Evolutionary conservation across 23 red algal genomes (phyloP).

Genomic region (Agarophyton chilense): DNA sequence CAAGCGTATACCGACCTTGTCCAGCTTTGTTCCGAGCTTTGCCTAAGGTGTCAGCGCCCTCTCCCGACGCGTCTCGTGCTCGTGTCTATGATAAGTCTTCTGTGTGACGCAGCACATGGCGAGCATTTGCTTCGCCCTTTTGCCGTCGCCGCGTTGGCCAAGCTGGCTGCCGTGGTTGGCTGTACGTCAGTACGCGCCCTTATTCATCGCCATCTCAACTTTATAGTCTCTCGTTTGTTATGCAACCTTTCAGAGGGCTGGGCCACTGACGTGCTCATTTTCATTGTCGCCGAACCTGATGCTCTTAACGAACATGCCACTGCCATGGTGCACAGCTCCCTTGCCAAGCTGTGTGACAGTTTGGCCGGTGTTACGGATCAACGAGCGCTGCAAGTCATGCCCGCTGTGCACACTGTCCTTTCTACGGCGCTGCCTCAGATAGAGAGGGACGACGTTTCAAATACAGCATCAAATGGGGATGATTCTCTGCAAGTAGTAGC

Average conservation of each 20-base stretch:
- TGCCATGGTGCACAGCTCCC: constrained; percentile 20
- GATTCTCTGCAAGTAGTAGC: background rate
- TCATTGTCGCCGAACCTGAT: constrained; percentile 50
- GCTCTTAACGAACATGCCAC: constrained; percentile 39
- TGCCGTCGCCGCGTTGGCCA: background rate
- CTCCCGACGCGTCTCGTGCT: constrained; percentile 35
- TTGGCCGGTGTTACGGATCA: constrained; percentile 53
- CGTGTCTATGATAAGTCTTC: constrained; percentile 16
- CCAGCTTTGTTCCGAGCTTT: background rate
- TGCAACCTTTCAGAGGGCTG: constrained; percentile 28
- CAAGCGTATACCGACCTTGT: background rate
- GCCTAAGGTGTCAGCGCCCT: background rate
- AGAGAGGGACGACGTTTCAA: background rate
- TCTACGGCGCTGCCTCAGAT: constrained; percentile 34
- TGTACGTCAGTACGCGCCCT: constrained; percentile 27
- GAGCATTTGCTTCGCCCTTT: constrained; percentile 21
- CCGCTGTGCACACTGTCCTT: constrained; percentile 40
- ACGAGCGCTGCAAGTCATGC: constrained; percentile 21
- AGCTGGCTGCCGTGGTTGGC: background rate
- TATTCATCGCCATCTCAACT: constrained; percentile 54
- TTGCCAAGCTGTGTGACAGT: constrained; percentile 28
- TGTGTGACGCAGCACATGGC: constrained; percentile 48
- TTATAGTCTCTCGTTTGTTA: constrained; percentile 32
- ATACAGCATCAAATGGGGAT: background rate
- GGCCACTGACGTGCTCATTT: constrained; percentile 33